These are phyloP conservation scores for Ceriops zippeliana DNA, from an alignment of 345 rosid species.

Conservation along the genomic window DNA sequence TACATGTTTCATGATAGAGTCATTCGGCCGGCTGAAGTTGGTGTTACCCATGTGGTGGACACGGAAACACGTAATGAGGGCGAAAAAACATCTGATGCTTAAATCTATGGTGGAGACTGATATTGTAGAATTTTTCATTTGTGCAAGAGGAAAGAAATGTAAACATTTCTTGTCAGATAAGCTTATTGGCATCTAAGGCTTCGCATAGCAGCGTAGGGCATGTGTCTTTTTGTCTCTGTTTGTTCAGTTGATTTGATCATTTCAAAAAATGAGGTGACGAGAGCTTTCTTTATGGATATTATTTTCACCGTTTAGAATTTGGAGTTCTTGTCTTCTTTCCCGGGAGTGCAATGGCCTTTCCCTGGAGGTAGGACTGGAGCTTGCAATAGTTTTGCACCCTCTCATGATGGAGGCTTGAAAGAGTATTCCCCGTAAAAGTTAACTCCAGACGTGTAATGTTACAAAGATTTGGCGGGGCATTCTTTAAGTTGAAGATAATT, in stretches of 20 bases:
- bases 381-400: too few species aligned
- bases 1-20: slow-evolving; percentile 71
- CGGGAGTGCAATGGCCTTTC: too few species aligned
- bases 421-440: too few species aligned
- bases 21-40: slow-evolving; percentile 92
- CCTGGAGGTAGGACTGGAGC: too few species aligned
- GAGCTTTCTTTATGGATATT: background rate
- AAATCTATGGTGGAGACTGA: slow-evolving; percentile 16
- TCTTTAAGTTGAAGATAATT: too few species aligned
- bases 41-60: slow-evolving; percentile 63
- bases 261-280: slow-evolving; percentile 2
- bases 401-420: too few species aligned
- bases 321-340: too few species aligned
- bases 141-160: slow-evolving; percentile 1
- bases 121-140: slow-evolving; percentile 18
- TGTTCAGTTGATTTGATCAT: background rate
- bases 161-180: slow-evolving; percentile 13
- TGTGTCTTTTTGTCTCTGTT: slow-evolving; percentile 5
- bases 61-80: slow-evolving; percentile 18
- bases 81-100: slow-evolving; percentile 33
- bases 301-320: background rate
- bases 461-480: too few species aligned
- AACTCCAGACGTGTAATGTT: too few species aligned
- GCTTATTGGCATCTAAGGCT: background rate
- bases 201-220: background rate